Base-by-base conservation (phyloP, 116 monocot genomes). In the Zostera marina region DNA sequence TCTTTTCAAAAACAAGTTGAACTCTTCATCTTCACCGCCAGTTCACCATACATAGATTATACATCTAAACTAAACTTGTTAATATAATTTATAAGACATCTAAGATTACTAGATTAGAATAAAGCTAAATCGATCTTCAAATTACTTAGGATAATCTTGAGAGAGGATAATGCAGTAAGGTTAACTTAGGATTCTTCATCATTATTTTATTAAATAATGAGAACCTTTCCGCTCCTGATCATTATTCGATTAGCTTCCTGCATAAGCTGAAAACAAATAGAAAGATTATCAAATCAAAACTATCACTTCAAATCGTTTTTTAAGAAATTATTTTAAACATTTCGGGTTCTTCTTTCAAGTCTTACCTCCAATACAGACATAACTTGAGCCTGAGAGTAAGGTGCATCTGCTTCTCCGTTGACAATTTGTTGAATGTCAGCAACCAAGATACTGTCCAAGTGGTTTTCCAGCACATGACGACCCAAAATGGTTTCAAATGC, bases 211-310 rank as follows among this genome's bases (percentile, higher is more conserved):
- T 57, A 91, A 43, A 92, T 86, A 26, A 92, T 77, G 44, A 80
- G 71, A 60, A 87, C 74, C 20, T 81, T 72, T 22, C 75, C 87
- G 58, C 81, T 72, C 42, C 66, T 70, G 14, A 92, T 76, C 92
- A 92, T 92, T 56, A 92, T 76, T 57, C 87, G 78, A 63, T 92
- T 92, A 7, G 68, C 47, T 16, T 81, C 81, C 63, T 92, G 87
- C 92, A 92, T 92, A 61, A 76, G 67, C 87, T 92, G 92, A 52
- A 64, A 13, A 40, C 38, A 11, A 52, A 43, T 5, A 24, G 14
- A n/a, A 11, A 42, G 24, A 44, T 25, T 7, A 24, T 41, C 41
- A 39, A 20, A 16, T n/a, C 6, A 22, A 14, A 41, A 38, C 5
- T 1, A 32, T 32, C 32, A 20, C 1, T 52, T 22, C 32, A 2